A percentile compares a stretch with the other conserved stretches of the same genome.
These are phyloP conservation scores for Thalassiosira hispida DNA, from an alignment of 352 stramenopile species.

Conservation along the genomic window DNA sequence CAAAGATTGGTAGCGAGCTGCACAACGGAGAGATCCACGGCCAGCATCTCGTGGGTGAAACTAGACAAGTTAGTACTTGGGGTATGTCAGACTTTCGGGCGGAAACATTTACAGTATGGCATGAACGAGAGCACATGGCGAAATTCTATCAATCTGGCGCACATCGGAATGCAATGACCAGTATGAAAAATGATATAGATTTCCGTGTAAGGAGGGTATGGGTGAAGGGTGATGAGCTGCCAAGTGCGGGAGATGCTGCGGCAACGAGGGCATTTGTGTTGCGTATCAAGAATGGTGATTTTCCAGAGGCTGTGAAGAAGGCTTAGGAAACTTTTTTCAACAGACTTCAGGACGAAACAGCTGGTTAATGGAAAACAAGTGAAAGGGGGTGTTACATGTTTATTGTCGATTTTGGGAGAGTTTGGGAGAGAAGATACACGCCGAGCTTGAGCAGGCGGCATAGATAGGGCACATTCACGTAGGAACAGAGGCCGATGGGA, in stretches of 20 bases:
- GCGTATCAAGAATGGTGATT: conserved; percentile 18
- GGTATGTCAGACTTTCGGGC: conserved; percentile 11
- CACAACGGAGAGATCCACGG: background rate
- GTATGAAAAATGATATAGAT: conserved; percentile 13
- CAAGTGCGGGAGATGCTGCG: conserved; percentile 8
- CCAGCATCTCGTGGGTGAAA: conserved; percentile 11
- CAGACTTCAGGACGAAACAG: no score
- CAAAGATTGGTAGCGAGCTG: conserved; percentile 9
- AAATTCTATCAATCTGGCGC: conserved; percentile 9
- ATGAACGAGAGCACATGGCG: conserved; percentile 9
- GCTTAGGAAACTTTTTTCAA: background rate
- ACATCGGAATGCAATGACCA: conserved; percentile 7
- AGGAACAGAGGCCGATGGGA: no score
- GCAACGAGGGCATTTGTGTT: conserved; percentile 3
- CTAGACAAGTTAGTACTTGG: conserved; percentile 10
- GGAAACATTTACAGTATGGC: conserved; percentile 20
- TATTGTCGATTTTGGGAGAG: no score
- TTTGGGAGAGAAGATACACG: no score
- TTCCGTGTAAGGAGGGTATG: conserved; percentile 7
- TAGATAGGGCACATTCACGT: no score
- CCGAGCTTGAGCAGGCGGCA: no score
- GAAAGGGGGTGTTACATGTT: no score
- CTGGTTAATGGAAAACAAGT: no score
- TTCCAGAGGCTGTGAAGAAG: conserved; percentile 4
- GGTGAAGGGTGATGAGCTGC: conserved; percentile 15